These are phyloP conservation scores for Aspergillus sp. DNA, from an alignment of 2,329 filamentous ascomycete species.

Conservation along the genomic window DNA sequence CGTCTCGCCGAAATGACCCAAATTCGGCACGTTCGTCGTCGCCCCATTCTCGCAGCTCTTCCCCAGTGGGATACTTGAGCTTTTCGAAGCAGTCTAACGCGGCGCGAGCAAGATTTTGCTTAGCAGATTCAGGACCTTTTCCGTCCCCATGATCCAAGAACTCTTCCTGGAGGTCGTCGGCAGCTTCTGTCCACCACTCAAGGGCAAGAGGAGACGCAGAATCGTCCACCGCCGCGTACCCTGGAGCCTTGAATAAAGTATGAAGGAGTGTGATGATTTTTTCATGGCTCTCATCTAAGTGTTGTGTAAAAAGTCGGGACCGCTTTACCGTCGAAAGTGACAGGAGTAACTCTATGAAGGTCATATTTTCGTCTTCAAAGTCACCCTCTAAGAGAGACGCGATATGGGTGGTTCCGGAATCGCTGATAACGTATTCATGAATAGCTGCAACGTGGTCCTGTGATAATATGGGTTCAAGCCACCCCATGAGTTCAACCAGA, in stretches of 20 bases:
- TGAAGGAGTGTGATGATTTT: conserved; percentile 38
- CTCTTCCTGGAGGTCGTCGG: conserved; percentile 38
- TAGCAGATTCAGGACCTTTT: conserved; percentile 31
- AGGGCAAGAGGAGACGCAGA: conserved; percentile 36
- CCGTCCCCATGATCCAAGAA: conserved; percentile 29
- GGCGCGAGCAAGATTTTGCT: conserved; percentile 39
- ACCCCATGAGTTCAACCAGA: conserved; percentile 34
- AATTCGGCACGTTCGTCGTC: conserved; percentile 46
- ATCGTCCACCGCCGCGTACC: conserved; percentile 43
- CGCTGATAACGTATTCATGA: conserved; percentile 35
- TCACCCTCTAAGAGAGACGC: conserved; percentile 34
- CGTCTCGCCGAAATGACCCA: conserved; percentile 44
- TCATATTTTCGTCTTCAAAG: conserved; percentile 39
- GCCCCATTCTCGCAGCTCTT: conserved; percentile 39
- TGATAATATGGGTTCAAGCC: conserved; percentile 27
- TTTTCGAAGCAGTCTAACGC: conserved; percentile 45
- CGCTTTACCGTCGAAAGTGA: conserved; percentile 35
- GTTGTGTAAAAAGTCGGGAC: conserved; percentile 31
- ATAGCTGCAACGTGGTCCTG: conserved; percentile 27
- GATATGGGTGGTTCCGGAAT: conserved; percentile 34
- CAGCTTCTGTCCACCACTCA: conserved; percentile 45
- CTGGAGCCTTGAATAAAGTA: conserved; percentile 40
- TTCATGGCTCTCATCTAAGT: conserved; percentile 32
- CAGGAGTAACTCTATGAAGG: conserved; percentile 42
- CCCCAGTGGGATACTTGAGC: conserved; percentile 38